These are phyloP conservation scores for Fusarium tuaranense DNA, from an alignment of 2,329 filamentous ascomycete species.

Conservation along the genomic window DNA sequence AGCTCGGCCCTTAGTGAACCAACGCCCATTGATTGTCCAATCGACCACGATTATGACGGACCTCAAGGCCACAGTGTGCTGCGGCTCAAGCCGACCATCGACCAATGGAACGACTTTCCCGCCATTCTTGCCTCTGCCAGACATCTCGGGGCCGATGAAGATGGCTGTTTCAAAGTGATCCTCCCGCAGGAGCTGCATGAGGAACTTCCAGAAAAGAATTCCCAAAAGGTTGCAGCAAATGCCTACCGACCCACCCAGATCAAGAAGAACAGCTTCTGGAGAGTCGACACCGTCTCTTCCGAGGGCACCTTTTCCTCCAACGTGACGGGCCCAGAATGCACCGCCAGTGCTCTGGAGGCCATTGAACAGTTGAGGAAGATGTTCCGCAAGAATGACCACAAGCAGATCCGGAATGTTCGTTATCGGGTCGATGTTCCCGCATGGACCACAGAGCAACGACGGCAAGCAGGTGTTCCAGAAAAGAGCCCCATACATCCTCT, in stretches of 20 bases:
- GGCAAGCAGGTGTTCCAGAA: constrained; percentile 51
- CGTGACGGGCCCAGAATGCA: constrained; percentile 39
- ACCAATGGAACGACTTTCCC: constrained; percentile 53
- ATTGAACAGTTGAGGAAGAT: constrained; percentile 50
- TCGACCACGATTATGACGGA: constrained; percentile 50
- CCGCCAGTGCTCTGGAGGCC: constrained; percentile 41
- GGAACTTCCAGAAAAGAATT: constrained; percentile 47
- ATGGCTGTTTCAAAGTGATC: constrained; percentile 55
- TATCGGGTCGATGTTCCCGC: constrained; percentile 55
- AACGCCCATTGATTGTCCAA: constrained; percentile 29
- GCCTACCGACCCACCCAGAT: constrained; percentile 52
- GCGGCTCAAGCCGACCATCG: constrained; percentile 49
- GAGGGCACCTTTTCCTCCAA: constrained; percentile 49
- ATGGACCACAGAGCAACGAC: constrained; percentile 51
- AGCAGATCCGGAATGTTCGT: constrained; percentile 52
- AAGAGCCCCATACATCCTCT: constrained; percentile 53
- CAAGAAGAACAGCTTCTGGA: constrained; percentile 52
- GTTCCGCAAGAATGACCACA: constrained; percentile 51
- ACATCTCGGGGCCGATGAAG: constrained; percentile 45
- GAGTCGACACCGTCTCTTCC: constrained; percentile 50
- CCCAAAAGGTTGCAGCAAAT: constrained; percentile 48
- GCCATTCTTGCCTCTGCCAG: constrained; percentile 50
- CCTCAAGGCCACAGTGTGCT: constrained; percentile 47
- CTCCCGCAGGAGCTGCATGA: constrained; percentile 48
- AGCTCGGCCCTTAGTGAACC: constrained; percentile 44